phyloP scores from a whole-genome alignment of 306 rosid species.

The Pterocarpus macrocarpus region DNA sequence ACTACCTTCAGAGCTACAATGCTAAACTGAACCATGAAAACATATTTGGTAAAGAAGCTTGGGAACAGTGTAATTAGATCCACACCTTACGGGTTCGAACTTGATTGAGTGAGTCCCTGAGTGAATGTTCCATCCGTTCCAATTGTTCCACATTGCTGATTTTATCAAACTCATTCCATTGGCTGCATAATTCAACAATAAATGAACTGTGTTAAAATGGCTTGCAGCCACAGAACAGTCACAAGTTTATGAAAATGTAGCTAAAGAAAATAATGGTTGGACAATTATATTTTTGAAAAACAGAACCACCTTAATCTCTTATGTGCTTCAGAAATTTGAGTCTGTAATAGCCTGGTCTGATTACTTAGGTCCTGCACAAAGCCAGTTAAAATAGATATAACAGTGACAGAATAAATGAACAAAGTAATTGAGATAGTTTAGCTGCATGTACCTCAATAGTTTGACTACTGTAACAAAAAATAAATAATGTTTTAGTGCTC shows the following conservation, averaged over 20 bases:
- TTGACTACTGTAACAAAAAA: conserved; percentile 67
- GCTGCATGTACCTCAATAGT: conserved; percentile 61
- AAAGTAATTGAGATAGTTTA: neutral
- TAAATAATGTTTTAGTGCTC: conserved; percentile 31
- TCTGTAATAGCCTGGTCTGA: conserved; percentile 52
- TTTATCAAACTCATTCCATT: conserved; percentile 67
- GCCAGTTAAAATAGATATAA: neutral
- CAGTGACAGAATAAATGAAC: conserved; percentile 22
- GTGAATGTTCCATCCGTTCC: conserved; percentile 74
- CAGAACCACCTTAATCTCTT: conserved; percentile 67
- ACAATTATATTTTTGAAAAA: neutral
- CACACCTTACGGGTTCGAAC: conserved; percentile 69
- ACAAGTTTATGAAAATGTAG: conserved; percentile 26
- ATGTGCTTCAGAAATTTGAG: conserved; percentile 62
- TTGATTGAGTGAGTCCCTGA: conserved; percentile 66
- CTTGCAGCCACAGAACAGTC: neutral
- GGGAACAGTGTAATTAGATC: conserved; percentile 10
- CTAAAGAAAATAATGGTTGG: conserved; percentile 14
- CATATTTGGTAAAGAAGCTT: too few relatives aligned
- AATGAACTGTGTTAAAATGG: conserved; percentile 32
- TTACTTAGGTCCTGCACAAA: conserved; percentile 62
- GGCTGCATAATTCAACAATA: conserved; percentile 59
- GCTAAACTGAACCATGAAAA: conserved; percentile 16
- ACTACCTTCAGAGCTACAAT: neutral
- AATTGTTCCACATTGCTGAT: conserved; percentile 69